Evolutionary conservation across 2,329 filamentous ascomycete species (phyloP), one percentile per base, ranked within the genome.

Genomic region (Trichothecium sympodiale): DNA sequence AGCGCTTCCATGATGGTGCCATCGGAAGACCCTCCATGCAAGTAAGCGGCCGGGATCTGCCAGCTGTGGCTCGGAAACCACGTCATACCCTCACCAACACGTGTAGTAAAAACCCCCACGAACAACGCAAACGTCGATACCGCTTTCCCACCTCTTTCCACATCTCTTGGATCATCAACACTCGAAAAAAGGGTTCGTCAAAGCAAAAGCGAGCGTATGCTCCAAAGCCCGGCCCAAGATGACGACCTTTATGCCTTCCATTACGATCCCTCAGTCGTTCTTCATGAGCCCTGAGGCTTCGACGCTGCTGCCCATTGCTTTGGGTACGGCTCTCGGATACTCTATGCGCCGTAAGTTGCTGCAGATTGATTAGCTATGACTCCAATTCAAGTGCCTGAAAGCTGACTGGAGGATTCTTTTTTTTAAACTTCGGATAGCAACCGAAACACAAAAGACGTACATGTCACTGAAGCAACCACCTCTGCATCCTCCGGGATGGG

Each of bases 201-300:
- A 26, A 20, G 8, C 34, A 25, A 31, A 13, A 25, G 20, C 10
- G 20, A 25, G 20, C 20, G 20, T 6, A 25, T 25, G 20, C 20
- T 25, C 20, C 20, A 10, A 25, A 10, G n/a, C n/a, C n/a, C 28
- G 12, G 14, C 23, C 30, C 33, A 39, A 28, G n/a, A 93, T 91
- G 84, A 88, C 83, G 9, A 78, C 83, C 42, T 81, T 82, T 56
- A 75, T 91, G 41, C 78, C 83, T n/a, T 78, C 75, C 28, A 60
- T 93, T 43, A 87, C 83, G 16, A 67, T 94, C 14, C 85, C 86
- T 3, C 62, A 69, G 32, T 65, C 72, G 45, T 60, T 88, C 44
- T 88, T 93, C 56, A 69, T 76, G 50, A 78, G 74, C 53, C 76
- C 83, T 4, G 78, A 83, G 7, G 68, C 74, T 18, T 82, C 84